Evolutionary conservation across 2,329 filamentous ascomycete genomes (phyloP).

Genomic region (Lasiodiplodia gonubiensis): DNA sequence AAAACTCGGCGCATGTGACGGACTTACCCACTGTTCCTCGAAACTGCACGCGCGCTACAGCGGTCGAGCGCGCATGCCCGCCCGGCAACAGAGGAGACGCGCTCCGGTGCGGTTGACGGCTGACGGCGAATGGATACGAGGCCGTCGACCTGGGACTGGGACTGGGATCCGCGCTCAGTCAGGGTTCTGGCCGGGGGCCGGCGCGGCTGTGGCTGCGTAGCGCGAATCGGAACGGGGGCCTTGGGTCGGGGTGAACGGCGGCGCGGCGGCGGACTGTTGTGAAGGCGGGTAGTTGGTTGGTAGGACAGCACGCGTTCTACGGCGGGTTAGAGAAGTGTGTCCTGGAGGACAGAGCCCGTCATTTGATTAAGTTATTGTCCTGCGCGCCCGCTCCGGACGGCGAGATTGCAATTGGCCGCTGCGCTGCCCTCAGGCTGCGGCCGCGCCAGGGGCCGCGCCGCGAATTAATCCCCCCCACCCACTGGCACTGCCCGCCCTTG

Average conservation of each 20-base stretch:
- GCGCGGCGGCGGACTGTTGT: background rate
- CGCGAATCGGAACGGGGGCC: constrained; percentile 11
- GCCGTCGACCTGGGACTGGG: constrained; percentile 1
- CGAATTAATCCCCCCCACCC: constrained; percentile 13
- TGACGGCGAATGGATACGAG: constrained; percentile 3
- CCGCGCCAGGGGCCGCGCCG: constrained; percentile 22
- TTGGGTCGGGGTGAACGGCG: constrained; percentile 9
- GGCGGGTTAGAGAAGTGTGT: background rate
- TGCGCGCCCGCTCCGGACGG: constrained; percentile 15
- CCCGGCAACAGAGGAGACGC: constrained; percentile 10
- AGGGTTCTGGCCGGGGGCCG: constrained; percentile 14
- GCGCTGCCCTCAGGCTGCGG: constrained; percentile 21
- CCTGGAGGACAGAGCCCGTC: constrained; percentile 14
- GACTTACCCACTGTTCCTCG: constrained; percentile 16
- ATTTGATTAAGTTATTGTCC: constrained; percentile 27
- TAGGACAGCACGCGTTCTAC: constrained; percentile 5
- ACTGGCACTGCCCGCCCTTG: constrained; percentile 24
- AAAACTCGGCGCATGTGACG: constrained; percentile 11
- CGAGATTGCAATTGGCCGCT: constrained; percentile 28
- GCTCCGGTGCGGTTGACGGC: background rate
- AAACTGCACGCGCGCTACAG: constrained; percentile 10
- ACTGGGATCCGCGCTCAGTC: constrained; percentile 21
- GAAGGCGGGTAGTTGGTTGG: background rate
- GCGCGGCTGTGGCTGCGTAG: constrained; percentile 17
- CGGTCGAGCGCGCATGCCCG: constrained; percentile 18